phyloP scores from a whole-genome alignment of 106 monocot genomes.

The Cymbidium sinense region DNA sequence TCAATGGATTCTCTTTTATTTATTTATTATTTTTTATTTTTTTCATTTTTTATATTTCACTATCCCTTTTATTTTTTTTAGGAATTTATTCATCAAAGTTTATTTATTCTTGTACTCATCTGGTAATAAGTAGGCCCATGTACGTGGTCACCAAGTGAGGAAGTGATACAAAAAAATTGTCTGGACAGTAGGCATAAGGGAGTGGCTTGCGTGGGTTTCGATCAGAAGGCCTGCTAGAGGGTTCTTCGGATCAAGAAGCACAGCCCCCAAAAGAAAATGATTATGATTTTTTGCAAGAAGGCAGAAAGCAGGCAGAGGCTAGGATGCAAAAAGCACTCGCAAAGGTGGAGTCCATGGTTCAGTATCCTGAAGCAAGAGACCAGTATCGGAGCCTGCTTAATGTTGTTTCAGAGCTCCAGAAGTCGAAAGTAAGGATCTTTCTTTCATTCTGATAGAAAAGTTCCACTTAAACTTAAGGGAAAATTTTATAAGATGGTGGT shows the following conservation, averaged over 20 bases:
- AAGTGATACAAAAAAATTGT: slow-evolving; percentile 62
- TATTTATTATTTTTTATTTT: neutral
- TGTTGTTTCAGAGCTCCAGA: slow-evolving; percentile 54
- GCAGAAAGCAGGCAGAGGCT: slow-evolving; percentile 67
- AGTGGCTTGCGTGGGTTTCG: slow-evolving; percentile 60
- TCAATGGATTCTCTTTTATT: neutral
- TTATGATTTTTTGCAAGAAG: slow-evolving; percentile 67
- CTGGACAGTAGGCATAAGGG: slow-evolving; percentile 75
- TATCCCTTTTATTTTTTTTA: neutral
- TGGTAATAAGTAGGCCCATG: slow-evolving; percentile 46
- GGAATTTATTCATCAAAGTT: neutral
- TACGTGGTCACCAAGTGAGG: slow-evolving; percentile 82
- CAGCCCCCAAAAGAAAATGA: slow-evolving; percentile 44
- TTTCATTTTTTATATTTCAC: neutral
- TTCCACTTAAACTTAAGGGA: too few species aligned
- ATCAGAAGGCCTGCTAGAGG: slow-evolving; percentile 39
- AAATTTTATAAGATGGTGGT: too few species aligned
- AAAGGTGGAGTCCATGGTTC: slow-evolving; percentile 90
- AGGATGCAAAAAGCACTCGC: slow-evolving; percentile 73
- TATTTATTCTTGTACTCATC: neutral
- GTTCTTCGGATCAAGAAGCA: slow-evolving; percentile 16
- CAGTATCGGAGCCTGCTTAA: slow-evolving; percentile 66
- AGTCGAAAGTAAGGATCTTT: slow-evolving; percentile 46
- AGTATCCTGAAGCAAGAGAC: slow-evolving; percentile 87
- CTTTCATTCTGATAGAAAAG: neutral